A percentile compares a stretch with the other conserved stretches of the same genome.
Evolutionary conservation across 208 protist species (phyloP).

Genomic region (Dictyostelium gargantuum): DNA sequence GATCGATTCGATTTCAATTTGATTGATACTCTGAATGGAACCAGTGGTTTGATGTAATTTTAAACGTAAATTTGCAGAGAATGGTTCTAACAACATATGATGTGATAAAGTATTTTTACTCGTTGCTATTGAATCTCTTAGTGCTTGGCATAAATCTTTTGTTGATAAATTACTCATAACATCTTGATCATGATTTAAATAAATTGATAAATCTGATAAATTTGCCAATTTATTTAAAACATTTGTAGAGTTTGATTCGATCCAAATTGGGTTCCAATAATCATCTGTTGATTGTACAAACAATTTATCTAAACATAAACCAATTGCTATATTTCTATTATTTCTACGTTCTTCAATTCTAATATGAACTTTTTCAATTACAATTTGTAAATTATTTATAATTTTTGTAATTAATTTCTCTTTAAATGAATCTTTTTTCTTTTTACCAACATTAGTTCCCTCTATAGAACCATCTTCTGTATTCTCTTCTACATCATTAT

Average conservation of each 20-base stretch:
- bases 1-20: slow-evolving; percentile 36
- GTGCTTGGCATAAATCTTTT: background rate
- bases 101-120: background rate
- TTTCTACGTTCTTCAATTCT: slow-evolving; percentile 15
- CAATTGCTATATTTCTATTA: slow-evolving; percentile 4
- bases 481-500: background rate
- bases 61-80: background rate
- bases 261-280: slow-evolving; percentile 13
- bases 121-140: slow-evolving; percentile 27
- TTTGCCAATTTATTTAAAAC: slow-evolving; percentile 40
- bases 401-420: slow-evolving; percentile 49
- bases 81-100: slow-evolving; percentile 44
- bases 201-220: slow-evolving; percentile 32
- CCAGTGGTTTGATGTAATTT: background rate
- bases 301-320: slow-evolving; percentile 45
- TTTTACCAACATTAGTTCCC: background rate
- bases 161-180: background rate
- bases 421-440: slow-evolving; percentile 50
- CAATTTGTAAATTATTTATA: slow-evolving; percentile 48
- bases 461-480: background rate
- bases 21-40: slow-evolving; percentile 47
- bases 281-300: slow-evolving; percentile 28
- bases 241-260: background rate
- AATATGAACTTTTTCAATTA: slow-evolving; percentile 61
- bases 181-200: slow-evolving; percentile 9